Conservation (phyloP, 495 filamentous ascomycete genomes). For the Trichoderma asperelloides region DNA sequence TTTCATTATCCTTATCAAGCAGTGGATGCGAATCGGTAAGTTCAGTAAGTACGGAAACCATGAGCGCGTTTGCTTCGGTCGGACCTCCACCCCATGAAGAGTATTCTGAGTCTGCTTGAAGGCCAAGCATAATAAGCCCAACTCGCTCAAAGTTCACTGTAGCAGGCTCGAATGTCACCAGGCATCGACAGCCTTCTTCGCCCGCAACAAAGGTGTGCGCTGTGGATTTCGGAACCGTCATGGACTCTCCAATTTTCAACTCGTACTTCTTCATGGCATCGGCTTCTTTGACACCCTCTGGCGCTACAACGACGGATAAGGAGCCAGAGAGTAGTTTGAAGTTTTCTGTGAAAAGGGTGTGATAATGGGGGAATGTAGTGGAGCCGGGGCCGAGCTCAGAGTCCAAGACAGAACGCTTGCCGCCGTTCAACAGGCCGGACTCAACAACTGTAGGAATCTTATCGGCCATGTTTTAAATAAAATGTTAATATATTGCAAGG, state of each 20-base stretch:
- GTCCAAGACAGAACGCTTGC: background rate
- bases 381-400: background rate
- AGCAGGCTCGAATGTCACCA: background rate
- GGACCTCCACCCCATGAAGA: background rate
- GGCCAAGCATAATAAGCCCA: background rate
- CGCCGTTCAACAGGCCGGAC: background rate
- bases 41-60: background rate
- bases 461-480: background rate
- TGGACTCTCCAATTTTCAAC: background rate
- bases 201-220: background rate
- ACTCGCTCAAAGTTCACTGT: background rate
- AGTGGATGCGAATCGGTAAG: background rate
- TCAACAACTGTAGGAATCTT: conserved; percentile 1
- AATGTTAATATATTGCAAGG: background rate
- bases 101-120: background rate
- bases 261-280: background rate
- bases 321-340: background rate
- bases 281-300: background rate
- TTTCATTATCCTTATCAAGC: background rate
- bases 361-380: background rate
- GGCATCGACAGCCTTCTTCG: background rate
- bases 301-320: background rate
- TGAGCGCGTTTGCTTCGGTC: background rate
- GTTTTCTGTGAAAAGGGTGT: background rate
- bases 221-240: background rate